Evolutionary conservation across 495 filamentous ascomycete genomes (phyloP).

Genomic region (Sporormia fimetaria): DNA sequence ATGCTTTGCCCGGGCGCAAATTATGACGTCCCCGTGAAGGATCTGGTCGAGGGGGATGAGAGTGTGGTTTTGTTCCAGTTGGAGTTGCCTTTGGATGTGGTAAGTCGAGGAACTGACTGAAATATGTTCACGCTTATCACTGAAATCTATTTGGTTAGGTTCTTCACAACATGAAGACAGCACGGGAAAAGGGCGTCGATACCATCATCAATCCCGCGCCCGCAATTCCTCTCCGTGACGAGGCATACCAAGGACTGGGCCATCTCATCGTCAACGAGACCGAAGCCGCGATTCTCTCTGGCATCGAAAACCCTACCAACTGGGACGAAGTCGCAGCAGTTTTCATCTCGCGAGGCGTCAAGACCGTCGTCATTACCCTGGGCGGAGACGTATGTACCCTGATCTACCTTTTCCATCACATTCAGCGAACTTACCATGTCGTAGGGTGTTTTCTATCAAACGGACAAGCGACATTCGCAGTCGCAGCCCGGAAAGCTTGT

Average conservation of each 20-base stretch:
- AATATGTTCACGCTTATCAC: not conserved
- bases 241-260: slow-evolving; percentile 55
- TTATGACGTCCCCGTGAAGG: slow-evolving; percentile 26
- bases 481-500: slow-evolving; percentile 26
- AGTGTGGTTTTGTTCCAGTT: slow-evolving; percentile 57
- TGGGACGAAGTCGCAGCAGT: slow-evolving; percentile 30
- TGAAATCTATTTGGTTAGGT: slow-evolving; percentile 23
- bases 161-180: slow-evolving; percentile 48
- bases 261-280: slow-evolving; percentile 87
- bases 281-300: slow-evolving; percentile 64
- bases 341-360: slow-evolving; percentile 58
- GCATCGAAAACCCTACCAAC: slow-evolving; percentile 29
- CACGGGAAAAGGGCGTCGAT: slow-evolving; percentile 39
- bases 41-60: slow-evolving; percentile 37
- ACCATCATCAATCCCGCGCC: slow-evolving; percentile 80
- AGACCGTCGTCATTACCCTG: slow-evolving; percentile 70
- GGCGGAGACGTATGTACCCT: slow-evolving; percentile 65
- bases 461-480: slow-evolving; percentile 9
- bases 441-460: slow-evolving; percentile 28
- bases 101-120: slow-evolving; percentile 28
- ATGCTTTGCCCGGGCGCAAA: slow-evolving; percentile 75
- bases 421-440: not conserved
- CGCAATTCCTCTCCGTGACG: slow-evolving; percentile 47
- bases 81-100: slow-evolving; percentile 66
- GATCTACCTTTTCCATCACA: slow-evolving; percentile 21